phyloP scores from a whole-genome alignment of 148 eudicot species.

The Silene uniflora region DNA sequence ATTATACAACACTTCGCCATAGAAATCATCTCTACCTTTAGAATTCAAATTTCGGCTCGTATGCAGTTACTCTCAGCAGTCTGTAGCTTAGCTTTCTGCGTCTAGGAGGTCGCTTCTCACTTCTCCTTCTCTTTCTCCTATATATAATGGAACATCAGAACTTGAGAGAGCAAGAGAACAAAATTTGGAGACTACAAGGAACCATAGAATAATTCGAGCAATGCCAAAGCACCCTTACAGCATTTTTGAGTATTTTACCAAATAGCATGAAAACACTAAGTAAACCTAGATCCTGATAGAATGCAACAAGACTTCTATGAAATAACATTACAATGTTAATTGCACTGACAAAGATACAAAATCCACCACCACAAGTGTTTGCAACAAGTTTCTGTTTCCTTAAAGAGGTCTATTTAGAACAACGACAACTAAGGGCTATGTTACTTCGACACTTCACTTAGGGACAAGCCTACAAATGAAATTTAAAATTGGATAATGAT shows the following conservation, averaged over 20 bases:
- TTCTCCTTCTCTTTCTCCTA: slow-evolving; percentile 83
- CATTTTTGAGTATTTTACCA: background rate
- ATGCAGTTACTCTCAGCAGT: slow-evolving; percentile 78
- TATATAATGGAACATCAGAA: slow-evolving; percentile 17
- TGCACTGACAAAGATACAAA: background rate
- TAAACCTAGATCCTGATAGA: too few relatives aligned
- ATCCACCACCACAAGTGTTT: background rate
- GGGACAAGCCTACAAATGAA: background rate
- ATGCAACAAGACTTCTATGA: background rate
- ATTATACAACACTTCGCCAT: too few relatives aligned
- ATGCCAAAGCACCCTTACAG: background rate
- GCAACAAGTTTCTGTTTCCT: background rate
- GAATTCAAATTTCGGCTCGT: slow-evolving; percentile 70
- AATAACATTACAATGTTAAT: background rate
- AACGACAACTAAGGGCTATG: background rate
- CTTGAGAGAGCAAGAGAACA: background rate
- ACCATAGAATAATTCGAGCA: background rate
- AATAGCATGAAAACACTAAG: too few relatives aligned
- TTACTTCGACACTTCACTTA: too few relatives aligned
- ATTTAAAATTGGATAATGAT: background rate
- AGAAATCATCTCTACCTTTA: too few relatives aligned
- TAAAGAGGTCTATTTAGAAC: background rate
- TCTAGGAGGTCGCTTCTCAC: slow-evolving; percentile 55
- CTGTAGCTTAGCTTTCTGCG: slow-evolving; percentile 70
- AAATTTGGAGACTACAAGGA: background rate